Conservation (phyloP, 176 grass and related monocot genomes). For the Oryza rufipogon region DNA sequence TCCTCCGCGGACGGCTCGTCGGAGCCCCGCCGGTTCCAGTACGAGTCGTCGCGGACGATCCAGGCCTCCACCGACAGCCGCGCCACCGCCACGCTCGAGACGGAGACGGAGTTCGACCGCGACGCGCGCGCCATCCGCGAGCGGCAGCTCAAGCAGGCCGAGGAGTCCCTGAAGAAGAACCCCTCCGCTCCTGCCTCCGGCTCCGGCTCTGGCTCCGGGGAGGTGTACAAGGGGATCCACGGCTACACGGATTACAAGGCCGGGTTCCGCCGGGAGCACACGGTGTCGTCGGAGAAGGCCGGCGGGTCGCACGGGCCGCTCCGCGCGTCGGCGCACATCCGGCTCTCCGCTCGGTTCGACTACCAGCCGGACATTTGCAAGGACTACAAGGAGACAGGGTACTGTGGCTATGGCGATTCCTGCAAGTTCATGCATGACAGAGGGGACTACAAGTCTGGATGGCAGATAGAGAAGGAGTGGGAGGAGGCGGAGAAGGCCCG, state of each 20-base stretch:
- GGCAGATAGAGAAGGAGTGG: conserved; percentile 90
- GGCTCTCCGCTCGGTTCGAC: conserved; percentile 72
- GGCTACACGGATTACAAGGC: conserved; percentile 91
- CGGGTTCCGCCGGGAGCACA: conserved; percentile 83
- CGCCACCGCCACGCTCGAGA: conserved; percentile 77
- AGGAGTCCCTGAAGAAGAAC: conserved; percentile 65
- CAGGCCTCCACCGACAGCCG: conserved; percentile 77
- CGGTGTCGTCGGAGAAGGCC: conserved; percentile 83
- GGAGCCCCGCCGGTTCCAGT: conserved; percentile 62
- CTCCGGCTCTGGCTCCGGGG: not conserved
- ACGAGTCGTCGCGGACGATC: conserved; percentile 76
- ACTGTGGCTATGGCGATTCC: conserved; percentile 89
- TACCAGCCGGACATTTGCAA: conserved; percentile 96
- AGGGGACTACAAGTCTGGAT: conserved; percentile 96
- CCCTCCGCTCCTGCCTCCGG: conserved; percentile 32
- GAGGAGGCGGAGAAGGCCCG: conserved; percentile 74
- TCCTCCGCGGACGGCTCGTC: conserved; percentile 50
- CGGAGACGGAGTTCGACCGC: conserved; percentile 74
- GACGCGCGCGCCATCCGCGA: conserved; percentile 86
- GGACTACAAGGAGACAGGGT: conserved; percentile 98
- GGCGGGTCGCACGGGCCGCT: conserved; percentile 77
- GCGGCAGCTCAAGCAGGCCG: conserved; percentile 73
- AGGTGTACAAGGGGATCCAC: conserved; percentile 81
- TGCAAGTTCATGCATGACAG: conserved; percentile 99
- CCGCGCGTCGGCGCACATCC: conserved; percentile 75